Percentiles rank a stretch among this genome's conserved stretches.
Conservation (phyloP, 208 protist genomes). For the Crithidia thermophila region DNA sequence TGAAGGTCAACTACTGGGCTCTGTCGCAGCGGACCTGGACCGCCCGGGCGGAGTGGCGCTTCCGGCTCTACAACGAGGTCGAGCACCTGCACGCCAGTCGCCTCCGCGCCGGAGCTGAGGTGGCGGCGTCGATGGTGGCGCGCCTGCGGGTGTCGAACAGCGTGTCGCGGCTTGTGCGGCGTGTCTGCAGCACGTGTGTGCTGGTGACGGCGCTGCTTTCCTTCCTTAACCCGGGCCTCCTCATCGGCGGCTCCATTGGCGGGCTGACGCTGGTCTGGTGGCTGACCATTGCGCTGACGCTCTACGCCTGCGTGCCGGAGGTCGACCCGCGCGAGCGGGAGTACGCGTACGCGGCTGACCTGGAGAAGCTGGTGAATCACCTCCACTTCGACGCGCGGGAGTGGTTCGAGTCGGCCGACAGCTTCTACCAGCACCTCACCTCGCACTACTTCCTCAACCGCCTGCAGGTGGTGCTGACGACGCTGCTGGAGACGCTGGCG, state of each 20-base stretch:
- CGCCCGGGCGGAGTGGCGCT: slow-evolving; percentile 55
- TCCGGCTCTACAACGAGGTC: slow-evolving; percentile 89
- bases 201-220: slow-evolving; percentile 52
- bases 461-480: slow-evolving; percentile 40
- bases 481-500: slow-evolving; percentile 44
- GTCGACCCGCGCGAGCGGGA: slow-evolving; percentile 56
- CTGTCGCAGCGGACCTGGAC: slow-evolving; percentile 70
- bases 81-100: slow-evolving; percentile 64
- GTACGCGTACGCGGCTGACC: slow-evolving; percentile 66
- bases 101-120: slow-evolving; percentile 46
- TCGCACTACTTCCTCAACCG: slow-evolving; percentile 60
- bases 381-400: slow-evolving; percentile 54
- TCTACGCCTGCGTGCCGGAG: slow-evolving; percentile 54
- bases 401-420: slow-evolving; percentile 70
- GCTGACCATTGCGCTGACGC: slow-evolving; percentile 62
- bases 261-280: slow-evolving; percentile 76
- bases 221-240: slow-evolving; percentile 74
- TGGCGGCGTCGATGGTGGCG: slow-evolving; percentile 55
- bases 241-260: slow-evolving; percentile 57
- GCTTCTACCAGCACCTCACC: slow-evolving; percentile 58
- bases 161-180: slow-evolving; percentile 54
- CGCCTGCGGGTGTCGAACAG: slow-evolving; percentile 51
- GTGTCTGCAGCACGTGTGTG: slow-evolving; percentile 57
- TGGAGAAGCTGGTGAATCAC: slow-evolving; percentile 47
- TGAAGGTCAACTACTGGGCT: slow-evolving; percentile 59